phyloP scores from a whole-genome alignment of 2,329 filamentous ascomycete species.

The Pseudogymnoascus sp. region DNA sequence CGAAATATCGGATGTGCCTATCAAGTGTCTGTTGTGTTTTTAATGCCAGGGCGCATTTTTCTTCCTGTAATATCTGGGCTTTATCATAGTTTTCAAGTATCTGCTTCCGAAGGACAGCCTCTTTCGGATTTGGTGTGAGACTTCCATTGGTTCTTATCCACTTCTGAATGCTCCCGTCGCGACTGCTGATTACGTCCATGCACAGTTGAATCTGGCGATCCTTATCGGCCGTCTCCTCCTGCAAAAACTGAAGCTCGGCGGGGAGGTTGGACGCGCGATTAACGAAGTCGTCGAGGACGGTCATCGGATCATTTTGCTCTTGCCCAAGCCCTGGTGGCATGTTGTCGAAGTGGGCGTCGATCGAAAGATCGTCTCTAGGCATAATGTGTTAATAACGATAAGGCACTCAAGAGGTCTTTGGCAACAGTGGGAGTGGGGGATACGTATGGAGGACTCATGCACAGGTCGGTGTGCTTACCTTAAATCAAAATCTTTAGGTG shows the following conservation, averaged over 20 bases:
- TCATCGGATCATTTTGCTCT: constrained; percentile 56
- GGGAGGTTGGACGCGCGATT: constrained; percentile 70
- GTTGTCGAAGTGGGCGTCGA: constrained; percentile 44
- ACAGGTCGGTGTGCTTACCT: neutral
- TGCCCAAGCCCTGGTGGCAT: constrained; percentile 46
- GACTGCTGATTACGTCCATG: constrained; percentile 60
- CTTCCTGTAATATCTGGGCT: constrained; percentile 63
- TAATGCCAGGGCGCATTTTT: constrained; percentile 64
- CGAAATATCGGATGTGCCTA: constrained; percentile 56
- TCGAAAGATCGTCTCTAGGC: constrained; percentile 66
- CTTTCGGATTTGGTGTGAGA: constrained; percentile 66
- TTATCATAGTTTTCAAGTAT: constrained; percentile 62
- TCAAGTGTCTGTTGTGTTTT: constrained; percentile 55
- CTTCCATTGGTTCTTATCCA: constrained; percentile 73
- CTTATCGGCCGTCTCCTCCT: constrained; percentile 76
- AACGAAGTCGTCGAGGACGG: constrained; percentile 73
- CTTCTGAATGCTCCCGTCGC: constrained; percentile 70
- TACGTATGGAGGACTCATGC: neutral
- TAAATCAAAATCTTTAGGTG: neutral
- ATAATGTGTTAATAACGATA: constrained; percentile 50
- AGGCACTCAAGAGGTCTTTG: neutral
- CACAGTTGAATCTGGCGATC: constrained; percentile 65
- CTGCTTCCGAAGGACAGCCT: constrained; percentile 58
- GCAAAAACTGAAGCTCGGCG: constrained; percentile 73
- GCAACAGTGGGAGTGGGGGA: neutral